phyloP scores from a whole-genome alignment of 768 basidiomycete species.

The Collybia mongolica region DNA sequence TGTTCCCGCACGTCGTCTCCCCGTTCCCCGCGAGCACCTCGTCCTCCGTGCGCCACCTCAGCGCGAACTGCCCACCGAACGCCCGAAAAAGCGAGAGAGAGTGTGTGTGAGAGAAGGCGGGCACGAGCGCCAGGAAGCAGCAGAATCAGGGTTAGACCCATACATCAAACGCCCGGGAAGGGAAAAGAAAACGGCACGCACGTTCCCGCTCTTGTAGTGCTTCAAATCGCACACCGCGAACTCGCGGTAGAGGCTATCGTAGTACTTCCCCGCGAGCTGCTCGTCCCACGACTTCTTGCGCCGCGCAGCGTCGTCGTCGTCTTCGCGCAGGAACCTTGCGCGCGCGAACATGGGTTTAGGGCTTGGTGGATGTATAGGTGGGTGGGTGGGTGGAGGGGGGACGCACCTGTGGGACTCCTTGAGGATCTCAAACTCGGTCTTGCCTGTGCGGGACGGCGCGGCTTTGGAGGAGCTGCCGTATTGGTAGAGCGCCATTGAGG shows the following conservation, averaged over 20 bases:
- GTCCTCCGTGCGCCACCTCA: constrained; percentile 91
- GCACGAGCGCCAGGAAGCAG: too few relatives aligned
- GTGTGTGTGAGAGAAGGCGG: neutral
- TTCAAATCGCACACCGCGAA: constrained; percentile 92
- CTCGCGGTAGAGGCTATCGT: constrained; percentile 85
- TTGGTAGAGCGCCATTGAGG: constrained; percentile 34
- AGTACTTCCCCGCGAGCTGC: constrained; percentile 84
- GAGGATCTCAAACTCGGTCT: constrained; percentile 74
- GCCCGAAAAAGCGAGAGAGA: neutral
- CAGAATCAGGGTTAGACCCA: too few relatives aligned
- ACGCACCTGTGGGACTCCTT: constrained; percentile 68
- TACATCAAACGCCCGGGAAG: too few relatives aligned
- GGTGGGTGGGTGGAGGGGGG: neutral
- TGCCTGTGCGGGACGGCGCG: constrained; percentile 25
- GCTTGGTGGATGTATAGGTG: too few relatives aligned
- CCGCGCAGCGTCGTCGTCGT: constrained; percentile 39
- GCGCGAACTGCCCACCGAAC: constrained; percentile 57
- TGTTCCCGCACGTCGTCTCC: constrained; percentile 86
- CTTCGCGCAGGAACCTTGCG: constrained; percentile 75
- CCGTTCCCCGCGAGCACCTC: constrained; percentile 88
- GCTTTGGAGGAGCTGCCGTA: constrained; percentile 28
- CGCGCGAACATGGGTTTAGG: constrained; percentile 5
- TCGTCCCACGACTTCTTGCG: constrained; percentile 67
- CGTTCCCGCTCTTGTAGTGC: constrained; percentile 92
- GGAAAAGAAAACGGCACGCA: constrained; percentile 36